phyloP scores from a whole-genome alignment of 129 eudicot species.

The Mikania micrantha region DNA sequence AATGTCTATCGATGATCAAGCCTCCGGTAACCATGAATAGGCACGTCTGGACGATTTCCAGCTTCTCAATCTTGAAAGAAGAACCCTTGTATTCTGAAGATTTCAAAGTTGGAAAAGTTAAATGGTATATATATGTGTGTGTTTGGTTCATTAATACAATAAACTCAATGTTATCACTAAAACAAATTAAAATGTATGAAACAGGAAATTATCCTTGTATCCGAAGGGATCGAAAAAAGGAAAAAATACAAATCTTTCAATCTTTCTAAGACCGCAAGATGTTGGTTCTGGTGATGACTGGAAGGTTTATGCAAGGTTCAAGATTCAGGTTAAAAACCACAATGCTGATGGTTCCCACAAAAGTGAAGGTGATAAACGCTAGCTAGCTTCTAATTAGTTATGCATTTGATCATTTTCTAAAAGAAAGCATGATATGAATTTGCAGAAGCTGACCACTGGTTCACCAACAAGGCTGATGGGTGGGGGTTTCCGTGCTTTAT shows the following conservation, averaged over 20 bases:
- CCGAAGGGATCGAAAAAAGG: conserved; percentile 30
- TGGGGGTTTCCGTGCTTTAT: conserved; percentile 32
- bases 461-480: conserved; percentile 19
- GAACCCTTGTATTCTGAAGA: conserved; percentile 23
- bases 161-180: too few species aligned
- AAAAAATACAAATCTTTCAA: conserved; percentile 29
- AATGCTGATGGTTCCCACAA: conserved; percentile 4
- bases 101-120: conserved; percentile 26
- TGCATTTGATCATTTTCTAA: neutral
- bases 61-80: conserved; percentile 11
- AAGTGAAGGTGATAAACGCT: too few species aligned
- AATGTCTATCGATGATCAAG: conserved; percentile 29
- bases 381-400: neutral
- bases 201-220: conserved; percentile 31
- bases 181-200: neutral
- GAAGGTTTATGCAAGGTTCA: conserved; percentile 30
- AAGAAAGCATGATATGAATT: neutral
- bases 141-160: too few species aligned
- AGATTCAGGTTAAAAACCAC: conserved; percentile 22
- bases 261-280: conserved; percentile 31
- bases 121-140: conserved; percentile 9
- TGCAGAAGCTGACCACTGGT: conserved; percentile 36
- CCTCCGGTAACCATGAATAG: conserved; percentile 14
- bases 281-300: conserved; percentile 12
- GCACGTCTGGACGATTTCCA: conserved; percentile 19